Evolutionary conservation across 2,329 filamentous ascomycete species (phyloP), one percentile per base, ranked within the genome.

Genomic region (Dactylellina haptotyla): DNA sequence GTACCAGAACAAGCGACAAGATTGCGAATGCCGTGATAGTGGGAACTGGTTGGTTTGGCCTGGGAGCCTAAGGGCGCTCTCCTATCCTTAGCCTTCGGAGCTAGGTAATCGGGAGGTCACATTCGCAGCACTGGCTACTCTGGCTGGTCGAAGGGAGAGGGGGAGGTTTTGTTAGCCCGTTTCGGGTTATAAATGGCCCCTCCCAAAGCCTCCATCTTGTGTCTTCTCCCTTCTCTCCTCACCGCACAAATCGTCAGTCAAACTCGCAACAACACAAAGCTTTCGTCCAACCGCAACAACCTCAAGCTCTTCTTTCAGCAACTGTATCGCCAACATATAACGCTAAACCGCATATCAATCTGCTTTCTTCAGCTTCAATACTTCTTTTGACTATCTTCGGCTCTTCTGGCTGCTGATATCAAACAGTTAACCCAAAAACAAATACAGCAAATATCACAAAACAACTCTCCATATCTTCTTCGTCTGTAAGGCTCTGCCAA

Each of bases 391-490:
- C 26, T 16, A 25, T 46, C 50, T 41, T 54, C 30, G 41, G 48
- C 48, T 48, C 3, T 20, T 28, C 12, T 18, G 39, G 53, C 53
- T 57, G 62, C 20, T 20, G 12, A 66, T 66, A 66, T 56, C 62
- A 46, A 20, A 26, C 23, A 51, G 16, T 56, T 37, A 65, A 65
- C 37, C 18, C 32, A 48, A 25, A 51, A 39, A 54, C 16, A 18
- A 50, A 53, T n/a, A 48, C 69, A 66, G 54, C 69, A 73, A 66
- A 66, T 62, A 66, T 65, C 61, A 73, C 58, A 73, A 73, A 69
- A 34, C 69, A 73, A 73, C 69, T 73, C n/a, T n/a, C n/a, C 69
- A 59, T 73, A 73, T 73, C 69, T 73, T 73, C 67, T 73, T 73
- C 50, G 26, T 73, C 62, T 73, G 69, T 62, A 34, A 34, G 61